Conservation (phyloP, 1,139 yeast species). For the Diutina rugosa region DNA sequence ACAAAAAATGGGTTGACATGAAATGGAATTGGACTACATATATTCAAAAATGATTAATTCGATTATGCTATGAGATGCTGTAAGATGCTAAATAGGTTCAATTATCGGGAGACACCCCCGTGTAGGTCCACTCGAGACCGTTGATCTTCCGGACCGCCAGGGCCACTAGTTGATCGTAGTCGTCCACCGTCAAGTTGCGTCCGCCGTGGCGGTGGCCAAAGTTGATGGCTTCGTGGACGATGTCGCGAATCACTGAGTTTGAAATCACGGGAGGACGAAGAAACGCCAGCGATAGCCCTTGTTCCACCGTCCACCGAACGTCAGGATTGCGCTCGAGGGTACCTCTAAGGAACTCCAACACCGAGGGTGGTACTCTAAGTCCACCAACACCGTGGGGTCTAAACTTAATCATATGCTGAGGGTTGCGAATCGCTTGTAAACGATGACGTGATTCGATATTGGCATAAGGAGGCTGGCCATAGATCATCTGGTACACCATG, state of each 20-base stretch:
- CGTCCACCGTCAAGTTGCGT: slow-evolving; percentile 23
- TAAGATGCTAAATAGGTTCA: neutral
- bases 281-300: slow-evolving; percentile 46
- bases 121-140: slow-evolving; percentile 13
- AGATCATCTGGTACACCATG: slow-evolving; percentile 88
- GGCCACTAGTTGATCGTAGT: slow-evolving; percentile 29
- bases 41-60: too few relatives aligned
- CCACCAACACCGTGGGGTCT: slow-evolving; percentile 54
- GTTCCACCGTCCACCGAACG: slow-evolving; percentile 52
- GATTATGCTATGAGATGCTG: neutral
- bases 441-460: slow-evolving; percentile 68
- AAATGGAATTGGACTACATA: too few relatives aligned
- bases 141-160: slow-evolving; percentile 28
- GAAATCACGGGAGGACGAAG: slow-evolving; percentile 66
- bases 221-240: slow-evolving; percentile 65
- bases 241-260: slow-evolving; percentile 50
- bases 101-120: neutral
- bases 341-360: slow-evolving; percentile 57
- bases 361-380: slow-evolving; percentile 53
- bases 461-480: slow-evolving; percentile 89
- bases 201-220: slow-evolving; percentile 40
- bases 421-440: slow-evolving; percentile 76
- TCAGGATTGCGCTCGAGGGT: slow-evolving; percentile 68
- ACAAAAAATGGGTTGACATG: too few relatives aligned
- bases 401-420: slow-evolving; percentile 63